Conservation (phyloP, 1,284 basidiomycete species). For the Sanghuangporus baumii region DNA sequence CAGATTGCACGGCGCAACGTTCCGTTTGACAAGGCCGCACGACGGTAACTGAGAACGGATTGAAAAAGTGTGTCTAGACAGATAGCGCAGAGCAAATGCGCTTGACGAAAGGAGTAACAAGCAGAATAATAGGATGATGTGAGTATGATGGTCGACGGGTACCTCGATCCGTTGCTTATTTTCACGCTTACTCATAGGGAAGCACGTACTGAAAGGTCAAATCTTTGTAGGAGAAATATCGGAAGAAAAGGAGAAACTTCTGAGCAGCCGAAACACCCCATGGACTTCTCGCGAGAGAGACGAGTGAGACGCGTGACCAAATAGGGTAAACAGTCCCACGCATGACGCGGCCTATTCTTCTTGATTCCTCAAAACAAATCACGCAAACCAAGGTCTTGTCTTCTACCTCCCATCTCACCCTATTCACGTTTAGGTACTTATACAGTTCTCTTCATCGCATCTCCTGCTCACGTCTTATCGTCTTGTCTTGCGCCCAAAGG, state of each 20-base stretch:
- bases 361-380: constrained; percentile 8
- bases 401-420: not conserved
- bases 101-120: not conserved
- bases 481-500: not conserved
- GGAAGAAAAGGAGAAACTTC: constrained; percentile 7
- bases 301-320: not conserved
- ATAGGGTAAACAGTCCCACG: constrained; percentile 2
- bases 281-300: not conserved
- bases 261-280: not conserved
- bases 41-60: not conserved
- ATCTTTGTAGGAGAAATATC: constrained; percentile 3
- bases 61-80: not conserved
- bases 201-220: not conserved
- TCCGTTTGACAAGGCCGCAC: not conserved
- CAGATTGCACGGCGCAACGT: not conserved
- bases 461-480: not conserved
- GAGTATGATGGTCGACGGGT: not conserved
- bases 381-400: not conserved
- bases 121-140: not conserved
- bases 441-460: not conserved
- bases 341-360: constrained; percentile 15
- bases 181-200: not conserved
- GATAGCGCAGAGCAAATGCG: not conserved
- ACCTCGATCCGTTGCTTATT: not conserved
- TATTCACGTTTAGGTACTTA: not conserved